Conservation (phyloP, 768 basidiomycete species). For the Steccherinum ochraceum region DNA sequence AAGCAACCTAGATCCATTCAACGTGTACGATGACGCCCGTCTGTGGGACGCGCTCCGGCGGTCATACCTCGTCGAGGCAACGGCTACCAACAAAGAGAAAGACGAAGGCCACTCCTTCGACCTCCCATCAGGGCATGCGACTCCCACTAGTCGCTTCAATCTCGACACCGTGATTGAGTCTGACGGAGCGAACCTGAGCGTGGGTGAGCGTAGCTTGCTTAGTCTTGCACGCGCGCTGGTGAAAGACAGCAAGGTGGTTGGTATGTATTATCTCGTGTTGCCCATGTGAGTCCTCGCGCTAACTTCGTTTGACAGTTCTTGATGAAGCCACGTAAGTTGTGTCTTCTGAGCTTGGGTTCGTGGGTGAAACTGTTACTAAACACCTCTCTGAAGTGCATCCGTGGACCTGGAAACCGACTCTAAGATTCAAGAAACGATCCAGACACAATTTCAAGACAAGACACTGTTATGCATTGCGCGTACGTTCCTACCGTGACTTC, state of each 20-base stretch:
- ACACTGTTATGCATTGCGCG: constrained; percentile 47
- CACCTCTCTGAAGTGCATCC: constrained; percentile 23
- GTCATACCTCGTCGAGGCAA: constrained; percentile 39
- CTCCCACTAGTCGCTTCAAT: constrained; percentile 32
- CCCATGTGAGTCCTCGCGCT: not conserved
- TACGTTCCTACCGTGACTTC: constrained; percentile 6
- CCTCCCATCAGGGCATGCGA: constrained; percentile 6
- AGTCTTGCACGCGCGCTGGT: constrained; percentile 50
- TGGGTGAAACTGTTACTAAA: not conserved
- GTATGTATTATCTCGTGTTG: constrained; percentile 8
- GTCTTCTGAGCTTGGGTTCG: not conserved
- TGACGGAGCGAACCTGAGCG: constrained; percentile 47
- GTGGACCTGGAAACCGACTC: constrained; percentile 44
- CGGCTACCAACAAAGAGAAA: constrained; percentile 22
- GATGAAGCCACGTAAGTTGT: constrained; percentile 41
- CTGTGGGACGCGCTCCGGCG: constrained; percentile 73
- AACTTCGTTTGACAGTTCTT: constrained; percentile 25
- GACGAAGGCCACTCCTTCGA: constrained; percentile 7
- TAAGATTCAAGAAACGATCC: constrained; percentile 43
- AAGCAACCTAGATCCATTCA: constrained; percentile 53
- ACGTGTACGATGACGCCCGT: constrained; percentile 52
- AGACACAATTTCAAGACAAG: constrained; percentile 39
- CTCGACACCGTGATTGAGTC: constrained; percentile 47
- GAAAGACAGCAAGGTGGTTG: constrained; percentile 41
- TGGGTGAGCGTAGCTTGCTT: constrained; percentile 41